These are phyloP conservation scores for Gardenia jasminoides DNA, from an alignment of 257 asterid species.

Conservation along the genomic window DNA sequence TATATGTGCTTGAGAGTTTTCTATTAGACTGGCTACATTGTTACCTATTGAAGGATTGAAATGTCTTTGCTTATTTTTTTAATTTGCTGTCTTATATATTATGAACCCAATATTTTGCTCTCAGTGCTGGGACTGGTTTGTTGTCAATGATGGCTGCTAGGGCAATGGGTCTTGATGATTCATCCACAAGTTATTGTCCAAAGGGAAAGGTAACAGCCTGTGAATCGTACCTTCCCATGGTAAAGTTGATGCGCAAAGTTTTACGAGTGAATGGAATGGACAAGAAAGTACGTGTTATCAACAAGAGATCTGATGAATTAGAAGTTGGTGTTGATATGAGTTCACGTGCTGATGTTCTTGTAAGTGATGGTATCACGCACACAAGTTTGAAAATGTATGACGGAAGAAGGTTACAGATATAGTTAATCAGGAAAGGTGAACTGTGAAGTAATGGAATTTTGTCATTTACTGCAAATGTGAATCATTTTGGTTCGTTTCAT, in stretches of 20 bases:
- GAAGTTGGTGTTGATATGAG: conserved; percentile 71
- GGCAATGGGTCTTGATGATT: conserved; percentile 56
- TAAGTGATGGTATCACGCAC: conserved; percentile 32
- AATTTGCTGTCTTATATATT: neutral
- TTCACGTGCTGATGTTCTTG: conserved; percentile 85
- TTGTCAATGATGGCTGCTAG: conserved; percentile 92
- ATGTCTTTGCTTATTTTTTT: conserved; percentile 2
- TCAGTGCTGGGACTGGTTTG: conserved; percentile 94
- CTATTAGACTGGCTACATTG: no score
- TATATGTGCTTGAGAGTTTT: neutral
- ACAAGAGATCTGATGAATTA: conserved; percentile 93
- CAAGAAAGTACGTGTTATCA: conserved; percentile 53
- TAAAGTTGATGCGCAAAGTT: conserved; percentile 77
- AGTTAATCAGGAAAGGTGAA: no score
- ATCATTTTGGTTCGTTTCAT: neutral
- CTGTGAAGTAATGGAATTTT: neutral
- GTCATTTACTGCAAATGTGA: neutral
- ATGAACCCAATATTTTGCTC: conserved; percentile 17
- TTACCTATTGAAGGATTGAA: neutral
- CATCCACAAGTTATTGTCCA: conserved; percentile 27
- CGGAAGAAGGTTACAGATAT: neutral
- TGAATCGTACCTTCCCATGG: conserved; percentile 97
- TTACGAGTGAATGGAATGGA: conserved; percentile 66
- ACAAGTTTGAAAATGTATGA: neutral
- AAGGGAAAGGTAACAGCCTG: conserved; percentile 79